Evolutionary conservation across 768 basidiomycete genomes (phyloP), one percentile per base, ranked within the genome.

Genomic region (Leucosporidium scottii): DNA sequence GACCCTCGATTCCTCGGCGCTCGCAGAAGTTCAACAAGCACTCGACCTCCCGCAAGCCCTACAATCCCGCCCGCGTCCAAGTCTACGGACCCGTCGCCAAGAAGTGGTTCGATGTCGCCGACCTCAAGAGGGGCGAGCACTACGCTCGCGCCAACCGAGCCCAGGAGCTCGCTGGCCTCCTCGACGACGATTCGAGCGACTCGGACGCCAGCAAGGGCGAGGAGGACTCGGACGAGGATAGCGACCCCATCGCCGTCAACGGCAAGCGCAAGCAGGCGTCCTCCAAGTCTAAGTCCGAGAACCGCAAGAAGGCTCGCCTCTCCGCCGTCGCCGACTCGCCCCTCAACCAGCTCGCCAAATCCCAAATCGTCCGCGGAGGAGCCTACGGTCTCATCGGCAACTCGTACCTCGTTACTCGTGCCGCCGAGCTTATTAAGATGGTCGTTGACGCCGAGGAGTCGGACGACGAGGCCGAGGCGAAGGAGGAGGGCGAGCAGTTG

Each of bases 311-410:
- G 28, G 28, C 23, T 15, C 51, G 30, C 27, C 12, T 7, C 23
- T 5, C 18, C 53, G 53, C 25, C 12, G n/a, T 28, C 20, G 27
- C 53, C 47, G 49, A 51, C 8, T 31, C 20, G 34, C 39, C 39
- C 15, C 61, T 69, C 10, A 2, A 21, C 15, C 12, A 3, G 2
- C 48, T 62, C 51, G 31, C 61, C 6, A n/a, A 23, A 2, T 1
- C 7, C 10, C 18, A 27, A 20, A 66, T 69, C 20, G 50, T 66
- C 4, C 61, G 68, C 44, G 68, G 68, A 2, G 68, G 64, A 21
- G 57, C 61, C 5, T 63, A 47, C 61, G 68, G 68, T 23, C 36
- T 69, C 20, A 65, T 64, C 48, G 68, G 68, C 5, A 69, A 69
- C 64, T 51, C 56, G 17, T 66, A 59, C 50, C 68, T 69, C 60